Base-by-base conservation (phyloP, 192 early-diverging fungal species). In the Phycomyces blakesleeanus region DNA sequence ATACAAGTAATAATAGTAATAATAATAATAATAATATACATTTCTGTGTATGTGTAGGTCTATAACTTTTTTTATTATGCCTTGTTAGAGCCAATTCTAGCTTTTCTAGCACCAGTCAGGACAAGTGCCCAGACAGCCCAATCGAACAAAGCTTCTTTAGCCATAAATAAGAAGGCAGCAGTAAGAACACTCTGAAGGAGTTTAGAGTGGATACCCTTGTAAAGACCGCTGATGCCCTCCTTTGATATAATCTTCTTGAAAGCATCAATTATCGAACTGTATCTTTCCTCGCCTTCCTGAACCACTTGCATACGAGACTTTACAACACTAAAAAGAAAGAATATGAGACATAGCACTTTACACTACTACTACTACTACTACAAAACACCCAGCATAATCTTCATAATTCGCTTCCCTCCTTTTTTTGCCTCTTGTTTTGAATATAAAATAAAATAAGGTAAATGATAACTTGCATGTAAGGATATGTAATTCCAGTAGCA, bases 291-390 rank as follows among this genome's bases (percentile, higher is more conserved):
- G 69, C 83, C 85, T 57, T 86, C 82, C 74, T 96, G 90, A 72
- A 89, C 89, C 59, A 98, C 80, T 74, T 99, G 97, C 97, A 99
- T 99, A 42, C 97, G 90, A 41, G 91, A 90, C 80, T 99, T 99
- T 60, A 98, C 83, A 62, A 99, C 89, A 69, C 88, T 91, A 64
- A 50, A 39, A 21, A 58, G 57, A 51, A 52, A 52, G n/a, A n/a
- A n/a, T n/a, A n/a, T n/a, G n/a, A n/a, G n/a, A n/a, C n/a, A n/a
- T n/a, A n/a, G n/a, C n/a, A n/a, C n/a, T n/a, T n/a, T n/a, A n/a
- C n/a, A n/a, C n/a, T n/a, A n/a, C n/a, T n/a, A n/a, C n/a, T n/a
- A n/a, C n/a, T n/a, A n/a, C n/a, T n/a, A n/a, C n/a, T n/a, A n/a
- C n/a, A n/a, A n/a, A n/a, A n/a, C n/a, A n/a, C n/a, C n/a, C n/a